phyloP scores from a whole-genome alignment of 306 rosid genomes.

The Trifolium fragiferum region DNA sequence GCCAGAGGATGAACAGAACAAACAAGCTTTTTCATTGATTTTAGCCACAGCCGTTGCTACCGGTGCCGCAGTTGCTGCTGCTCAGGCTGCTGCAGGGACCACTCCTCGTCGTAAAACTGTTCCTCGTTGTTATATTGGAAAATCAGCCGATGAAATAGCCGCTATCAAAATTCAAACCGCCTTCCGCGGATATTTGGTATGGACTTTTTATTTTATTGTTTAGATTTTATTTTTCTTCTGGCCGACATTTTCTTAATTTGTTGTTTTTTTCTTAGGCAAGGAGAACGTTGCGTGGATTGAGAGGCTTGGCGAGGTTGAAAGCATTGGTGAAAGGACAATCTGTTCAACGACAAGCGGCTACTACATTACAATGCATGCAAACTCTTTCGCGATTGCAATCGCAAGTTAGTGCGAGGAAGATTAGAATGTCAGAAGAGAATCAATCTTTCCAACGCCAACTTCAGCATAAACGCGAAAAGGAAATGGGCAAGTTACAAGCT shows the following conservation, averaged over 20 bases:
- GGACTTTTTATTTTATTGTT: neutral
- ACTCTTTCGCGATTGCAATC: constrained; percentile 81
- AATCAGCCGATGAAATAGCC: constrained; percentile 58
- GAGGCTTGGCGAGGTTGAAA: constrained; percentile 85
- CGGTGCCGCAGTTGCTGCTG: constrained; percentile 88
- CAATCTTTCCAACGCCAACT: constrained; percentile 75
- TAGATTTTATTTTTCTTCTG: neutral
- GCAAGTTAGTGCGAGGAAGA: constrained; percentile 74
- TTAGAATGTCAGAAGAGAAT: constrained; percentile 85
- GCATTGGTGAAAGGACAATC: constrained; percentile 74
- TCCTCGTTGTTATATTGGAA: constrained; percentile 48
- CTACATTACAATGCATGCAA: constrained; percentile 88
- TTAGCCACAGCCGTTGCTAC: constrained; percentile 84
- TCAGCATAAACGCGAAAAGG: constrained; percentile 68
- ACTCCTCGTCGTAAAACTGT: constrained; percentile 55
- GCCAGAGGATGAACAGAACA: constrained; percentile 62
- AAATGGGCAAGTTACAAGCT: constrained; percentile 63
- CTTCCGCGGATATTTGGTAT: constrained; percentile 78
- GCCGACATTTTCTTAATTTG: neutral
- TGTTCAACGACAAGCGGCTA: constrained; percentile 80
- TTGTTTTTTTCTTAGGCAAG: constrained; percentile 59
- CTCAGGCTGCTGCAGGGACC: constrained; percentile 75
- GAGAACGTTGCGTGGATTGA: constrained; percentile 71
- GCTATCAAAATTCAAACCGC: constrained; percentile 78
- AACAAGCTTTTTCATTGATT: constrained; percentile 77